Evolutionary conservation across 805 yeast species (phyloP).

Genomic region (Pichia membranifaciens): DNA sequence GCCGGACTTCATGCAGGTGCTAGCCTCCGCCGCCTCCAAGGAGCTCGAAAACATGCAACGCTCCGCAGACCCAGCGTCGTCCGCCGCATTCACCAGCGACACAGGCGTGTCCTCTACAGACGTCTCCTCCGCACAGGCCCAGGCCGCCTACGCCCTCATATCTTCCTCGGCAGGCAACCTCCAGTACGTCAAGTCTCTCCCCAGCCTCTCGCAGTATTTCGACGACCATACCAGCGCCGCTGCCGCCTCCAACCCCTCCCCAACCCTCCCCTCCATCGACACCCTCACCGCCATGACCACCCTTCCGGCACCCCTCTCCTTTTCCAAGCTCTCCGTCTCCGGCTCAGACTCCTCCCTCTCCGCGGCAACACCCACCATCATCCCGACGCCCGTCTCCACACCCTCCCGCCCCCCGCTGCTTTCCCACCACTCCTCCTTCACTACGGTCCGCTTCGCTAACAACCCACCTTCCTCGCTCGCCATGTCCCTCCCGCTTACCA

Average conservation of each 20-base stretch:
- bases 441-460: neutral
- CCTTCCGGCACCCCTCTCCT: constrained; percentile 6
- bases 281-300: constrained; percentile 6
- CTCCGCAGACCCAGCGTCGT: constrained; percentile 10
- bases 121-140: constrained; percentile 2
- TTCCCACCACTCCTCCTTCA: neutral
- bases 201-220: constrained; percentile 47
- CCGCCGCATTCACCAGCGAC: too few relatives aligned
- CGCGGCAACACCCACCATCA: neutral
- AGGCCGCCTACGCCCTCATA: constrained; percentile 16
- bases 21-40: constrained; percentile 52
- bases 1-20: constrained; percentile 35
- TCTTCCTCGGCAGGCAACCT: constrained; percentile 10
- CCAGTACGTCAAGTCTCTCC: constrained; percentile 45
- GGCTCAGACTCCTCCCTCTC: neutral
- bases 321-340: constrained; percentile 10
- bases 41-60: constrained; percentile 41
- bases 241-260: neutral
- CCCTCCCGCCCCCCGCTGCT: neutral
- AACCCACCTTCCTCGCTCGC: neutral
- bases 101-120: too few relatives aligned
- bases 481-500: neutral
- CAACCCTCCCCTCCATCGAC: constrained; percentile 8
- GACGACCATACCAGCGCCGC: constrained; percentile 6
- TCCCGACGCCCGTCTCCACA: neutral